These are phyloP conservation scores for Coniosporium apollinis DNA, from an alignment of 495 filamentous ascomycete genomes.

Conservation along the genomic window DNA sequence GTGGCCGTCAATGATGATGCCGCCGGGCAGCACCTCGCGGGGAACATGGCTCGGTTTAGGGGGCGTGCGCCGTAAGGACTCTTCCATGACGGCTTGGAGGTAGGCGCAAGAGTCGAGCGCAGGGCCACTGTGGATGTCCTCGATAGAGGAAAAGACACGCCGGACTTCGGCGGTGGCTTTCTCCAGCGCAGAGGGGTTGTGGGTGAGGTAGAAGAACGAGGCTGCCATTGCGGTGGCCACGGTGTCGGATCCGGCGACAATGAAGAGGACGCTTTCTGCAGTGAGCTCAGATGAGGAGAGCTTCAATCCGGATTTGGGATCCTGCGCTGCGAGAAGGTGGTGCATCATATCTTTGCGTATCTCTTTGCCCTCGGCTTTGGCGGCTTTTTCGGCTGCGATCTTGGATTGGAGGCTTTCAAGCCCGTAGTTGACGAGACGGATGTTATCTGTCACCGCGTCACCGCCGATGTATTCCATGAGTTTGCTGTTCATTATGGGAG, in stretches of 20 bases:
- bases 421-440: too few relatives aligned
- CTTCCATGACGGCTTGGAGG: conserved; percentile 37
- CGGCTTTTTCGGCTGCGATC: too few relatives aligned
- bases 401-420: too few relatives aligned
- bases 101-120: conserved; percentile 34
- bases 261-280: conserved; percentile 4
- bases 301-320: too few relatives aligned
- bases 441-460: too few relatives aligned
- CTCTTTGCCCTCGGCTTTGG: too few relatives aligned
- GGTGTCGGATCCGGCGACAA: conserved; percentile 32
- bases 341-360: conserved; percentile 4
- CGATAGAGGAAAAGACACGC: conserved; percentile 28
- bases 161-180: conserved; percentile 36
- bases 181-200: conserved; percentile 25
- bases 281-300: conserved; percentile 3
- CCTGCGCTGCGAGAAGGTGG: too few relatives aligned
- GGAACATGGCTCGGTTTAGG: conserved; percentile 33
- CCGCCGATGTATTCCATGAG: too few relatives aligned
- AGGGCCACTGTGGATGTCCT: conserved; percentile 34
- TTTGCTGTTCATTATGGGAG: too few relatives aligned
- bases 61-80: conserved; percentile 42
- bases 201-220: conserved; percentile 34
- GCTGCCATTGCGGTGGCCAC: conserved; percentile 40
- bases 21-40: conserved; percentile 9
- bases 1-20: conserved; percentile 2